Percentiles rank a stretch among this genome's conserved stretches.
Conservation (phyloP, 495 filamentous ascomycete species). For the Trichoderma virens region DNA sequence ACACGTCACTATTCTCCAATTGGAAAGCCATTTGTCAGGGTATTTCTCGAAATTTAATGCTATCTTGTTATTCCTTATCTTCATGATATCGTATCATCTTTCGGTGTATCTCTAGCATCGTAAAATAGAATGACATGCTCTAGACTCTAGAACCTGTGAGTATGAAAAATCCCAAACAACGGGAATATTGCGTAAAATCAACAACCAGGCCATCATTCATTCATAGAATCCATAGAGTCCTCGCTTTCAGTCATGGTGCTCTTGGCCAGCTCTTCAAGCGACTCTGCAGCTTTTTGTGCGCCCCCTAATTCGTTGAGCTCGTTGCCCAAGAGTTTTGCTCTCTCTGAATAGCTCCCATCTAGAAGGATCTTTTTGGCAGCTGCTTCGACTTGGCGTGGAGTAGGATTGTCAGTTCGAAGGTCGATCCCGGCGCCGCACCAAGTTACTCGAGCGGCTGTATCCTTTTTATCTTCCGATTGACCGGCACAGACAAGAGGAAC, state of each 20-base stretch:
- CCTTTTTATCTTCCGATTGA: conserved; percentile 8
- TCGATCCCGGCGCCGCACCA: conserved; percentile 11
- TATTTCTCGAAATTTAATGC: no score
- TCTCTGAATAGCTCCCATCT: neutral
- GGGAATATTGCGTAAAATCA: no score
- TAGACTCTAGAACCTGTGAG: no score
- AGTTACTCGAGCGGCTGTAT: conserved; percentile 11
- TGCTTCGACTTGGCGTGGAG: neutral
- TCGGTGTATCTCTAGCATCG: no score
- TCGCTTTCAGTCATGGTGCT: neutral
- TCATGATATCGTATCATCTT: no score
- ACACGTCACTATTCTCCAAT: no score
- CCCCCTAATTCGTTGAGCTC: conserved; percentile 1
- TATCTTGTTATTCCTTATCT: no score
- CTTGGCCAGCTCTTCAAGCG: neutral
- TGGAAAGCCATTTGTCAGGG: no score
- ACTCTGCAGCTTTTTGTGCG: neutral
- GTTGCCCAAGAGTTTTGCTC: neutral
- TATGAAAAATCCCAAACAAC: no score
- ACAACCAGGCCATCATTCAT: no score
- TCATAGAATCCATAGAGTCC: neutral
- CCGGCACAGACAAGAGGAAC: conserved; percentile 12
- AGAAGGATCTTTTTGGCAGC: neutral
- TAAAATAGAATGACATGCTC: no score
- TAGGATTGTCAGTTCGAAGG: conserved; percentile 8